Evolutionary conservation across 2,329 filamentous ascomycete genomes (phyloP).

Genomic region (Akanthomyces uredinophilus): DNA sequence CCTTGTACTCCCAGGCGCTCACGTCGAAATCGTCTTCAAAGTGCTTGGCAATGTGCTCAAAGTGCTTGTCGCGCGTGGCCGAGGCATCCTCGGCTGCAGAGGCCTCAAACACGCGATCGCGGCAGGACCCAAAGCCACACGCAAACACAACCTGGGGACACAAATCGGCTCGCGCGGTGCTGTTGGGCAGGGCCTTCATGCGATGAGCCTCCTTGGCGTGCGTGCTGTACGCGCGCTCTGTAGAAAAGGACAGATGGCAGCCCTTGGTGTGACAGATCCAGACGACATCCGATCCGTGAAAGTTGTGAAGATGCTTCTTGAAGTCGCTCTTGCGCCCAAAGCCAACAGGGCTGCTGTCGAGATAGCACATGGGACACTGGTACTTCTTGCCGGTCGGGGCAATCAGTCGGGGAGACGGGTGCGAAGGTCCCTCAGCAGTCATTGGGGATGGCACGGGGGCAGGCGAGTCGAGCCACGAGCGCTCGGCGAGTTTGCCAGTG

Average conservation of each 20-base stretch:
- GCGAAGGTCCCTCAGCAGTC: conserved; percentile 25
- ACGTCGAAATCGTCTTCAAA: conserved; percentile 40
- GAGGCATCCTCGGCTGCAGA: conserved; percentile 31
- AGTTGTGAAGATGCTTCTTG: conserved; percentile 45
- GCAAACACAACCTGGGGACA: conserved; percentile 41
- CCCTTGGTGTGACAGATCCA: conserved; percentile 40
- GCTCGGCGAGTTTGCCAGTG: conserved; percentile 28
- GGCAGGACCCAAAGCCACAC: conserved; percentile 39
- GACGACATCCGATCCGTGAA: conserved; percentile 38
- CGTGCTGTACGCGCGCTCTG: conserved; percentile 40
- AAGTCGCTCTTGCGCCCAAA: conserved; percentile 44
- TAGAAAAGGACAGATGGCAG: conserved; percentile 40
- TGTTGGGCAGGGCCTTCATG: conserved; percentile 37
- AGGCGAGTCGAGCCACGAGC: conserved; percentile 38
- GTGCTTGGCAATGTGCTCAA: conserved; percentile 43
- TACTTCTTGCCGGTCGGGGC: conserved; percentile 37
- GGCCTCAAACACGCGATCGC: conserved; percentile 39
- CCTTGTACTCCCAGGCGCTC: conserved; percentile 39
- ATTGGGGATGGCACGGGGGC: conserved; percentile 32
- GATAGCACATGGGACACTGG: conserved; percentile 42
- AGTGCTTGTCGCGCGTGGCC: conserved; percentile 37
- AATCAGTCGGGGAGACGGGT: conserved; percentile 33
- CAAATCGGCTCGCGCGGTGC: conserved; percentile 35
- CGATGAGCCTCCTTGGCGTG: conserved; percentile 40
- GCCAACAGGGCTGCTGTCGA: conserved; percentile 40